These are phyloP conservation scores for Polyporus tsugae DNA, from an alignment of 1,284 basidiomycete species.

Conservation along the genomic window DNA sequence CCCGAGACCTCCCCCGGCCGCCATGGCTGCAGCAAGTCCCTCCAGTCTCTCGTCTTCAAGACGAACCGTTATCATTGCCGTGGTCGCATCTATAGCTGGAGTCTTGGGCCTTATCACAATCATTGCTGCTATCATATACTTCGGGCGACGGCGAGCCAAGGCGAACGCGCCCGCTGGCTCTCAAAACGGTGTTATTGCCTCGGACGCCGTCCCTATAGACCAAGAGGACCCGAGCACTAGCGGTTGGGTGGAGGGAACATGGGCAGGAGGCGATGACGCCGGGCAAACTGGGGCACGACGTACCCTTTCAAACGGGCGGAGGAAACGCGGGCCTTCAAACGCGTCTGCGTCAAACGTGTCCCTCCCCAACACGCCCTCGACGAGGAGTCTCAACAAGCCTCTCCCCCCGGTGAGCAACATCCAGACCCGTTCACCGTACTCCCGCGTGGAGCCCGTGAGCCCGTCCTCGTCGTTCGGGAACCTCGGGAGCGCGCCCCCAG, in stretches of 20 bases:
- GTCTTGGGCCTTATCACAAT: constrained; percentile 19
- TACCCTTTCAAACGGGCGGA: constrained; percentile 17
- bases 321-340: constrained; percentile 23
- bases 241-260: constrained; percentile 35
- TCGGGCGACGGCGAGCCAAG: constrained; percentile 21
- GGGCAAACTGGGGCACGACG: constrained; percentile 10
- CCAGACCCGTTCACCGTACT: constrained; percentile 19
- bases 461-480: constrained; percentile 31
- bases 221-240: constrained; percentile 32
- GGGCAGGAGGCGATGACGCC: constrained; percentile 22
- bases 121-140: constrained; percentile 20
- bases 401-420: constrained; percentile 19
- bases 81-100: constrained; percentile 25
- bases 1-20: constrained; percentile 1
- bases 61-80: constrained; percentile 31
- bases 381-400: constrained; percentile 10
- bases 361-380: neutral
- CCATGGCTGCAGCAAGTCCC: neutral
- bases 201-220: constrained; percentile 23
- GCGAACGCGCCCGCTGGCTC: constrained; percentile 14
- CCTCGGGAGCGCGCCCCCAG: constrained; percentile 26
- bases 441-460: constrained; percentile 19
- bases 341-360: neutral
- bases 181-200: constrained; percentile 18
- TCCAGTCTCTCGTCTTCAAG: constrained; percentile 11